These are phyloP conservation scores for Penicillium nordicum DNA, from an alignment of 2,329 filamentous ascomycete species.

Conservation along the genomic window DNA sequence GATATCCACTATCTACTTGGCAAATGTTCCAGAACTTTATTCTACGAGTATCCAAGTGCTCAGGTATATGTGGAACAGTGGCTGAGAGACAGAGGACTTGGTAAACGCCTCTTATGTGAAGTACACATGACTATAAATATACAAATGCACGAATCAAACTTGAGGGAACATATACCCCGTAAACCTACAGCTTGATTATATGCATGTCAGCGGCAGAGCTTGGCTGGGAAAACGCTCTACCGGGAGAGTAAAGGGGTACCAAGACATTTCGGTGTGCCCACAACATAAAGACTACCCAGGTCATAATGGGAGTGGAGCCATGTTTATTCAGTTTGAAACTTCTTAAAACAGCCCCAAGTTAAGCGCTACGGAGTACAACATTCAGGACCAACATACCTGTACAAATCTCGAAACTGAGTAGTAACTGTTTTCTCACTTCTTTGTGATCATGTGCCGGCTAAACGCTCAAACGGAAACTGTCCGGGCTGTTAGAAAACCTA, in stretches of 20 bases:
- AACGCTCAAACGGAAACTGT: not conserved
- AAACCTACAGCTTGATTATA: not conserved
- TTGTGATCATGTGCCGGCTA: not conserved
- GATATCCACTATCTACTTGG: not conserved
- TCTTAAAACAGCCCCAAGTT: not conserved
- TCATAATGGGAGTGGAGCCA: not conserved
- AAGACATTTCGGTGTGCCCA: not conserved
- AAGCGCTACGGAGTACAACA: too few relatives aligned
- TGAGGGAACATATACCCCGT: not conserved
- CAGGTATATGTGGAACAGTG: not conserved
- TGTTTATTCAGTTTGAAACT: not conserved
- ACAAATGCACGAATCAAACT: not conserved
- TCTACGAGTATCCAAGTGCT: not conserved
- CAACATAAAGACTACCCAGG: not conserved
- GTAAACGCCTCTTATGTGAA: not conserved
- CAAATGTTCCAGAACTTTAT: not conserved
- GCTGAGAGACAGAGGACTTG: not conserved
- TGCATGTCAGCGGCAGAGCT: not conserved
- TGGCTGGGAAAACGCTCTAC: conserved; percentile 1
- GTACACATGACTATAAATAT: not conserved
- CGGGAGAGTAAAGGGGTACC: not conserved
- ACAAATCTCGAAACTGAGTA: too few relatives aligned
- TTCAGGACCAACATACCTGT: too few relatives aligned
- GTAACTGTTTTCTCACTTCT: not conserved
- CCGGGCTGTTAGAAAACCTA: not conserved